A percentile compares a stretch with the other conserved stretches of the same genome.
phyloP scores from a whole-genome alignment of 768 basidiomycete genomes.

The Boletus coccyginus region DNA sequence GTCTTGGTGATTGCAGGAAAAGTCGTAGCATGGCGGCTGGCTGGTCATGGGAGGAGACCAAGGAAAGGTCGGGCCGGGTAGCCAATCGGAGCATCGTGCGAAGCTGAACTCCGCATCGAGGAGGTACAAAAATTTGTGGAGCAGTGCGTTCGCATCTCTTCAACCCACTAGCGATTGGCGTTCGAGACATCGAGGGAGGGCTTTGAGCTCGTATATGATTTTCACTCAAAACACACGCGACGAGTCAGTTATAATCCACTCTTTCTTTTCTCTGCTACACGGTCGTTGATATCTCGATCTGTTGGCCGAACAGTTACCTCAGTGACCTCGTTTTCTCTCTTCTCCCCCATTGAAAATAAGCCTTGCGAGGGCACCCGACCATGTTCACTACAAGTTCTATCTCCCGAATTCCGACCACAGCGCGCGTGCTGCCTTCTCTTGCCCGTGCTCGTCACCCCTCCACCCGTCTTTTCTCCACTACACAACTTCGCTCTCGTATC shows the following conservation, averaged over 20 bases:
- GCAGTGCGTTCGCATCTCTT: background rate
- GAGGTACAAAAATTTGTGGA: background rate
- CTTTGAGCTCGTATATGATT: slow-evolving; percentile 28
- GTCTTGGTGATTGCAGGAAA: too few relatives aligned
- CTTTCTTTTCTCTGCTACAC: background rate
- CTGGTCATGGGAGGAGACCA: too few relatives aligned
- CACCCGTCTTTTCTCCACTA: slow-evolving; percentile 52
- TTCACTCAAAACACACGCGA: slow-evolving; percentile 35
- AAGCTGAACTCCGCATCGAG: too few relatives aligned
- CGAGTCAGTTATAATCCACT: slow-evolving; percentile 25
- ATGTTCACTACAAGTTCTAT: slow-evolving; percentile 11
- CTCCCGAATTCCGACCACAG: slow-evolving; percentile 13
- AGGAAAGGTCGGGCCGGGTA: too few relatives aligned
- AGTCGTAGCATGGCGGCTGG: too few relatives aligned
- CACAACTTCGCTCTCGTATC: slow-evolving; percentile 36
- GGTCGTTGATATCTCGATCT: slow-evolving; percentile 3
- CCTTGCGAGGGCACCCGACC: background rate
- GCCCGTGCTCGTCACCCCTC: slow-evolving; percentile 18
- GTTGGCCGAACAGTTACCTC: slow-evolving; percentile 20
- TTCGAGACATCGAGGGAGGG: background rate
- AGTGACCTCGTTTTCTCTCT: slow-evolving; percentile 33
- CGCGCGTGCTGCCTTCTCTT: slow-evolving; percentile 15
- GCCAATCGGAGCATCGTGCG: too few relatives aligned
- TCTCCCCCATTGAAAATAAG: slow-evolving; percentile 12
- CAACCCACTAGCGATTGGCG: background rate